A percentile compares a stretch with the other conserved stretches of the same genome.
These are phyloP conservation scores for Haemoproteus tartakovskyi DNA, from an alignment of 169 alveolate genomes.

Conservation along the genomic window DNA sequence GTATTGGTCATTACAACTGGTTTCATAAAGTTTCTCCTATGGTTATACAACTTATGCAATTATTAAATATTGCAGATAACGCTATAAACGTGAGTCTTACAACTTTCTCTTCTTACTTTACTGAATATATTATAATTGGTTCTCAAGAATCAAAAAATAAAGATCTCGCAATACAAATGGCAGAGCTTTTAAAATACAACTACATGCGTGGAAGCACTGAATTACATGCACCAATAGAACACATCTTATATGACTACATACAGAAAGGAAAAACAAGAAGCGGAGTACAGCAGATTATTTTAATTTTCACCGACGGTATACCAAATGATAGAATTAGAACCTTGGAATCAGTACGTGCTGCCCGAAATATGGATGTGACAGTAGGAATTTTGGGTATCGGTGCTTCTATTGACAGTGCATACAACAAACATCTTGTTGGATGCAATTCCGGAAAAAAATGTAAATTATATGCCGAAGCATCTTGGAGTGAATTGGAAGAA, in stretches of 20 bases:
- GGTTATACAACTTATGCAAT: background rate
- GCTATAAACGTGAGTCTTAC: constrained; percentile 1
- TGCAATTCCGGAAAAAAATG: constrained; percentile 4
- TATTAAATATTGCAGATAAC: constrained; percentile 11
- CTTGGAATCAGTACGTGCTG: background rate
- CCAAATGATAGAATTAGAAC: constrained; percentile 5
- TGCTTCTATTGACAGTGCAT: background rate
- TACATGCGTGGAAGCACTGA: constrained; percentile 19
- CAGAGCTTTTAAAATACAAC: background rate
- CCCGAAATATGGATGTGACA: constrained; percentile 1
- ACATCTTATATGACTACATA: background rate
- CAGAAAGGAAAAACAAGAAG: background rate
- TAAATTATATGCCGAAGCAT: constrained; percentile 9
- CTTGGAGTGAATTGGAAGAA: constrained; percentile 4
- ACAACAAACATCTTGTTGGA: constrained; percentile 14
- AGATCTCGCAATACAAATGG: background rate
- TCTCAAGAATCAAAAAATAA: constrained; percentile 7
- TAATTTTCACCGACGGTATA: constrained; percentile 36
- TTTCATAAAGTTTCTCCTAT: background rate
- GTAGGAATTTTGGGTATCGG: constrained; percentile 42
- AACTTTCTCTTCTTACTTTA: background rate
- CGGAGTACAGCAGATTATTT: constrained; percentile 28
- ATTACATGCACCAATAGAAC: constrained; percentile 1
- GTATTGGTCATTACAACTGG: constrained; percentile 47
- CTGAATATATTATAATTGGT: background rate